Evolutionary conservation across 441 rosid species (phyloP).

Genomic region (Populus hybrid): DNA sequence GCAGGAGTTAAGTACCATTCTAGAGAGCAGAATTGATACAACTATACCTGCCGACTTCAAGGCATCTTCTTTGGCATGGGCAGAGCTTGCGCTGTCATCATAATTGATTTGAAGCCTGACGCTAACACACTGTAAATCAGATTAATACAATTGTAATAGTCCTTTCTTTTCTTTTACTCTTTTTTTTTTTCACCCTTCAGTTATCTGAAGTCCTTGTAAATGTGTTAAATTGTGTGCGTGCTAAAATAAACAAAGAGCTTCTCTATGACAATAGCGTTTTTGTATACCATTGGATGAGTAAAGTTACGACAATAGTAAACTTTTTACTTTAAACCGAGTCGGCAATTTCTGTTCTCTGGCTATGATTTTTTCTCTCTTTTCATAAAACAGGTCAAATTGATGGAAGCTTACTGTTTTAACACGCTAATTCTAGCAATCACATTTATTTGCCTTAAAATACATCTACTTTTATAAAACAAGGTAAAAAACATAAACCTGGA

Average conservation of each 20-base stretch:
- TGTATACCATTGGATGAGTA: conserved; percentile 35
- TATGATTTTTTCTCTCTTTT: background rate
- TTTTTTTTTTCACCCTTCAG: background rate
- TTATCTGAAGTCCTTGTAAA: conserved; percentile 32
- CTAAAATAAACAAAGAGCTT: conserved; percentile 24
- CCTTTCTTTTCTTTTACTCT: background rate
- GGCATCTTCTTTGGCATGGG: conserved; percentile 96
- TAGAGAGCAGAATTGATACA: conserved; percentile 78
- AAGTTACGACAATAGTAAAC: conserved; percentile 19
- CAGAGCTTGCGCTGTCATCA: conserved; percentile 85
- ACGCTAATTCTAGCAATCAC: background rate
- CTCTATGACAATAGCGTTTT: conserved; percentile 13
- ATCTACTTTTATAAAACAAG: too few species aligned
- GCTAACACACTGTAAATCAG: conserved; percentile 50
- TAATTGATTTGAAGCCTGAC: conserved; percentile 29
- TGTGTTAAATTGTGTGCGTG: conserved; percentile 16
- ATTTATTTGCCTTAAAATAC: too few species aligned
- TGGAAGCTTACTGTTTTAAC: background rate
- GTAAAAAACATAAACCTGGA: too few species aligned
- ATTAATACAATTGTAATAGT: conserved; percentile 28
- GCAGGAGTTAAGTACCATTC: conserved; percentile 51
- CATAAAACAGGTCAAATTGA: background rate
- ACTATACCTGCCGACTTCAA: conserved; percentile 69
- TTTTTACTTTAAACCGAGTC: background rate
- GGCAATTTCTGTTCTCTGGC: background rate